A percentile compares a stretch with the other conserved stretches of the same genome.
phyloP scores from a whole-genome alignment of 306 rosid species.

The Begonia fuchsioides region DNA sequence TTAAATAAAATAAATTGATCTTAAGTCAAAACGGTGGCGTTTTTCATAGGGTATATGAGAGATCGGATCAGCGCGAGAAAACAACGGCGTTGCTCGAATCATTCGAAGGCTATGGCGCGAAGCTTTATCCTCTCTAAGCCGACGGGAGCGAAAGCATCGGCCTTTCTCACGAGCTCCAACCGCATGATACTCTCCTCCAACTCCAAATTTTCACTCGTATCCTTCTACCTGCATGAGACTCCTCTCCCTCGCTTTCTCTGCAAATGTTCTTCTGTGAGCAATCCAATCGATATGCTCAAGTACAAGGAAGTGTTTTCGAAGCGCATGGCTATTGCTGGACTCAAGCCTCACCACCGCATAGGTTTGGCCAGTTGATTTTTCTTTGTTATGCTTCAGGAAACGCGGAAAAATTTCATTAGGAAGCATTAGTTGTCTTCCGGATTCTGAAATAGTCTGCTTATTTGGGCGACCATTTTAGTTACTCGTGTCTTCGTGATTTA shows the following conservation, averaged over 20 bases:
- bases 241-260: slow-evolving; percentile 19
- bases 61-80: no score
- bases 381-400: background rate
- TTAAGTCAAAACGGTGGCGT: no score
- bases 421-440: no score
- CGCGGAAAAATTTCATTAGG: background rate
- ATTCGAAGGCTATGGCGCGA: slow-evolving; percentile 39
- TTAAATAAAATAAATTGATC: no score
- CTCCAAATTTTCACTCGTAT: slow-evolving; percentile 18
- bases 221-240: slow-evolving; percentile 9
- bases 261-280: slow-evolving; percentile 17
- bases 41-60: no score
- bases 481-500: no score
- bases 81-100: no score
- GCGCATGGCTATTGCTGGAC: slow-evolving; percentile 87
- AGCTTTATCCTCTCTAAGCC: slow-evolving; percentile 27
- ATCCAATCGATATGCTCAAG: slow-evolving; percentile 29
- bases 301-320: slow-evolving; percentile 54
- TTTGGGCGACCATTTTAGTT: background rate
- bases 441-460: no score
- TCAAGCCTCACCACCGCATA: slow-evolving; percentile 66
- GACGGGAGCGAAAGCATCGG: slow-evolving; percentile 17
- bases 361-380: slow-evolving; percentile 22
- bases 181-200: slow-evolving; percentile 16
- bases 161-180: slow-evolving; percentile 16